A percentile compares a stretch with the other conserved stretches of the same genome.
Conservation (phyloP, 192 early-diverging fungal species). For the Coemansia sp. region DNA sequence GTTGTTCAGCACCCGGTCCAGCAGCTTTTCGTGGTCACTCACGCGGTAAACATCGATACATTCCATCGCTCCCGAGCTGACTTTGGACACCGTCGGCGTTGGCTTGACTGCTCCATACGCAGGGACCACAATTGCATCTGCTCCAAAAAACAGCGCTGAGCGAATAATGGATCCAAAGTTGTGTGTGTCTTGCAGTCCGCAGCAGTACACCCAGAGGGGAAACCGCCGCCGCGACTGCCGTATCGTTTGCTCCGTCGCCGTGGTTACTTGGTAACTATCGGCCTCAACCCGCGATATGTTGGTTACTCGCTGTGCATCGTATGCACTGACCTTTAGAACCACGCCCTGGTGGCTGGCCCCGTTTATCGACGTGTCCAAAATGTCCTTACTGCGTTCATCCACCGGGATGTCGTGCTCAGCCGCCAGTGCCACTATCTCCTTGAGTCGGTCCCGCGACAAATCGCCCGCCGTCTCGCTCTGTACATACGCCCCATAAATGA, state of each 20-base stretch:
- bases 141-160: slow-evolving; percentile 53
- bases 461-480: slow-evolving; percentile 22
- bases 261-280: slow-evolving; percentile 16
- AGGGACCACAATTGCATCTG: slow-evolving; percentile 28
- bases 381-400: not conserved
- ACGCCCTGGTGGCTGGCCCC: slow-evolving; percentile 35
- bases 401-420: slow-evolving; percentile 14
- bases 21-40: not conserved
- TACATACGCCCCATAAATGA: slow-evolving; percentile 16
- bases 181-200: slow-evolving; percentile 35
- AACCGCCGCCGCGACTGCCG: slow-evolving; percentile 22
- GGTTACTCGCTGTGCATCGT: not conserved
- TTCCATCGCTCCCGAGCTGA: slow-evolving; percentile 46
- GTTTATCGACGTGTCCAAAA: not conserved
- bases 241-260: not conserved
- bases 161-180: slow-evolving; percentile 49
- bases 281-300: slow-evolving; percentile 9
- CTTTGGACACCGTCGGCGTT: slow-evolving; percentile 33
- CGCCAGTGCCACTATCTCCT: slow-evolving; percentile 10
- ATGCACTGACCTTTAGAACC: slow-evolving; percentile 10
- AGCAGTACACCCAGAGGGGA: slow-evolving; percentile 37
- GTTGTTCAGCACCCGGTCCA: slow-evolving; percentile 5
- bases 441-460: slow-evolving; percentile 3
- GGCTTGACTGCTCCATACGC: slow-evolving; percentile 10
- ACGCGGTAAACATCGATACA: slow-evolving; percentile 19